phyloP scores from a whole-genome alignment of 306 rosid genomes.

The Medicago truncatula region MtrunA17r5.0-ANR NC_053043.1:5636001-5636500 shows the following conservation, averaged over 20 bases:
- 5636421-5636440: no score
- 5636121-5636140: slow-evolving; percentile 60
- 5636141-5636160: slow-evolving; percentile 68
- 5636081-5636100: slow-evolving; percentile 41
- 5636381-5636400: no score
- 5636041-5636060: background rate
- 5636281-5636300: slow-evolving; percentile 34
- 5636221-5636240: slow-evolving; percentile 67
- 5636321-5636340: background rate
- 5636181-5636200: slow-evolving; percentile 65
- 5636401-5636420: no score
- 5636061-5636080: slow-evolving; percentile 30
- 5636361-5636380: background rate
- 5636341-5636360: background rate
- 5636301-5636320: slow-evolving; percentile 11
- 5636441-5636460: no score
- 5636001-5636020: background rate
- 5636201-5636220: slow-evolving; percentile 66
- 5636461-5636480: no score
- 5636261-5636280: background rate
- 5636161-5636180: slow-evolving; percentile 32
- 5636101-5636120: slow-evolving; percentile 73
- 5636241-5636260: slow-evolving; percentile 45
- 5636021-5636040: background rate
- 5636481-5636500: no score